Evolutionary conservation across 2,329 filamentous ascomycete species (phyloP), one percentile per base, ranked within the genome.

Genomic region (Fusarium pseudograminearum): DNA sequence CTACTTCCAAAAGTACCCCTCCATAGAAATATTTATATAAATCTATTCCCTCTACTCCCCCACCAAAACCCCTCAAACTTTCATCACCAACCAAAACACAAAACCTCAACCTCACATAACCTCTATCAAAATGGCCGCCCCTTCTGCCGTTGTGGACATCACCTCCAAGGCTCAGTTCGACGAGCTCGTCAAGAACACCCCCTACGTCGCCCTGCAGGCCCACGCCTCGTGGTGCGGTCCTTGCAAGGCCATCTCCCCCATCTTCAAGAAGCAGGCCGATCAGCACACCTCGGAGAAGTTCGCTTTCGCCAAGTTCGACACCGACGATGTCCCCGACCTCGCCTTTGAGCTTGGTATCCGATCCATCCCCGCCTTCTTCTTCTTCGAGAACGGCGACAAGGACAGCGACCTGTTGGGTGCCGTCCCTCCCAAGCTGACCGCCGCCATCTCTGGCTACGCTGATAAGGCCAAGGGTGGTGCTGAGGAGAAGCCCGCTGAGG

Each of bases 161-260:
- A 78, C 74, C 60, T 77, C 80, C 50, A 78, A 79, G 69, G 73
- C 79, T 52, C 80, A 87, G 70, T 86, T 88, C 73, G 76, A 85
- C 65, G 72, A 78, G 38, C 84, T 89, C 66, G 74, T 87, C 73
- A 70, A 78, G 18, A 77, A 76, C 12, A 85, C 80, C 48, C 83
- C 81, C 47, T 86, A 84, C 78, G 85, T 88, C 67, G 82, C 84
- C 64, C 78, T 86, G 68, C 86, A 89, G 76, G 88, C 89, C 79
- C 85, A 81, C 78, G 87, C 87, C 61, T 80, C 84, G 73, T 89
- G 87, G 87, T 89, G 87, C 78, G 83, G 82, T 40, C 87, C 87
- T 30, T 89, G 87, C 85, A 87, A 86, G 78, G 80, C 80, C 71
- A 89, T 89, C 74, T 84, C 85, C 24, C 87, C 87, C 65, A 72